phyloP scores from a whole-genome alignment of 306 rosid species.

The Myrica gale region DNA sequence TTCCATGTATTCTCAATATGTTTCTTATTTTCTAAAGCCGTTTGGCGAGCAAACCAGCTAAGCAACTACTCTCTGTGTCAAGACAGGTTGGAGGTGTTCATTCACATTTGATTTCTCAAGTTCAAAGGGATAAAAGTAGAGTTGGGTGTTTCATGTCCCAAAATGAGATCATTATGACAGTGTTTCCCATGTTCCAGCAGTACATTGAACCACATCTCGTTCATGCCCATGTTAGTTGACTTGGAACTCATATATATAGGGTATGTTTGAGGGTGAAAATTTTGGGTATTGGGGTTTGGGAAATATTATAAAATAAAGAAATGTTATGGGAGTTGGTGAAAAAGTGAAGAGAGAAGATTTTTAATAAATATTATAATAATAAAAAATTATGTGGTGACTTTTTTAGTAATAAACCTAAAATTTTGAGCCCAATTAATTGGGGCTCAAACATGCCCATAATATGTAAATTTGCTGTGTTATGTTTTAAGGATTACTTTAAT shows the following conservation, averaged over 20 bases:
- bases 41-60: background rate
- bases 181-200: conserved; percentile 98
- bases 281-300: too few relatives aligned
- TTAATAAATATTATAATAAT: too few relatives aligned
- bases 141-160: conserved; percentile 90
- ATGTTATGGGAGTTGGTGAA: too few relatives aligned
- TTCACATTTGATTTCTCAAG: conserved; percentile 96
- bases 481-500: background rate
- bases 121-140: conserved; percentile 96
- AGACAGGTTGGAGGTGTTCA: conserved; percentile 99
- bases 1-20: background rate
- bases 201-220: conserved; percentile 98
- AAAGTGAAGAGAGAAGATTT: too few relatives aligned
- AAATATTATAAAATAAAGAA: too few relatives aligned
- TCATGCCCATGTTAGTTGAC: conserved; percentile 86
- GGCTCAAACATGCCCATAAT: too few relatives aligned
- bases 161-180: conserved; percentile 94
- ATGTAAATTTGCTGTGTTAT: too few relatives aligned
- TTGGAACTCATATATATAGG: conserved; percentile 6
- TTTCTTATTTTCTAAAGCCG: background rate
- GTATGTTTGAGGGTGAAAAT: too few relatives aligned
- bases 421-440: too few relatives aligned
- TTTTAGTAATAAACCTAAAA: too few relatives aligned
- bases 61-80: conserved; percentile 20
- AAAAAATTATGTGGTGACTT: too few relatives aligned